Evolutionary conservation across 257 asterid species (phyloP).

Genomic region (Cynanchum wilfordii): DNA sequence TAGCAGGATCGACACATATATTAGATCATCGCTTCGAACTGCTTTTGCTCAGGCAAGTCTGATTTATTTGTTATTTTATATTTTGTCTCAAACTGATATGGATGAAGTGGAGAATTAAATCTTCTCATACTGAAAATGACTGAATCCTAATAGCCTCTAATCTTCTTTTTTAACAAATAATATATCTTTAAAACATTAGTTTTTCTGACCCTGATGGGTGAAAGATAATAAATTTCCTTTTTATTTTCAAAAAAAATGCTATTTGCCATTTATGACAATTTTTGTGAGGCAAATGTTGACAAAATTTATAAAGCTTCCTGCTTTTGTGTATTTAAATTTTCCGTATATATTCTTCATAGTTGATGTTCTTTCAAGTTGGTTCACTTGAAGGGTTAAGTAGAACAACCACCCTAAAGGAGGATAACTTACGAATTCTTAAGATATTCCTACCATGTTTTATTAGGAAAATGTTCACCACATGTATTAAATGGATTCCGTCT

Average conservation of each 20-base stretch:
- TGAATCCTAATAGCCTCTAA: not conserved
- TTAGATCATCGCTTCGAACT: conserved; percentile 95
- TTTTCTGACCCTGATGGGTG: not conserved
- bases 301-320: not conserved
- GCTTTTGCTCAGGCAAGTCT: conserved; percentile 98
- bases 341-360: not conserved
- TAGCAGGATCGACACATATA: conserved; percentile 90
- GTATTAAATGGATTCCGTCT: not conserved
- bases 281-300: not conserved
- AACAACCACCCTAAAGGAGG: not conserved
- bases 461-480: not conserved
- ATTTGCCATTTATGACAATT: not conserved
- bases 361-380: not conserved
- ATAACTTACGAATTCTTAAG: not conserved
- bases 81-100: not conserved
- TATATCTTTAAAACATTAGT: not conserved
- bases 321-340: not conserved
- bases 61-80: conserved; percentile 2
- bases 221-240: too few species aligned
- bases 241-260: too few species aligned
- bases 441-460: not conserved
- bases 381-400: not conserved
- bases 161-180: not conserved
- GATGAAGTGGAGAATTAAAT: conserved; percentile 1
- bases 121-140: not conserved